Evolutionary conservation across 345 rosid species (phyloP).

Genomic region (Syzygium aqueum): DNA sequence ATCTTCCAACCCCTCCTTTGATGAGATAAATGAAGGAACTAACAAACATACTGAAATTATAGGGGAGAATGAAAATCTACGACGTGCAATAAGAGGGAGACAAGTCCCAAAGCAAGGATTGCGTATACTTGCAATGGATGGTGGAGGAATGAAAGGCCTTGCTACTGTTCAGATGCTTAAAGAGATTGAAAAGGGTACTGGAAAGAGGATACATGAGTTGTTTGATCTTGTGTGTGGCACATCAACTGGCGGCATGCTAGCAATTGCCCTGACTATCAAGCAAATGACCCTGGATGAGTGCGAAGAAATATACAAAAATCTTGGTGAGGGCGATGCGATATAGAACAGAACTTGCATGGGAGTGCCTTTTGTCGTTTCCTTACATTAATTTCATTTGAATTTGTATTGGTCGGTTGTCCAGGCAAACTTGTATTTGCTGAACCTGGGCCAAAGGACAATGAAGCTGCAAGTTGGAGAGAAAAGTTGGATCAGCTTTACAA

Average conservation of each 20-base stretch:
- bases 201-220: constrained; percentile 91
- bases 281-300: constrained; percentile 79
- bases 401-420: constrained; percentile 17
- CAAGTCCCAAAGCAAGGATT: constrained; percentile 85
- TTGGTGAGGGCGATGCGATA: constrained; percentile 42
- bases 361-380: not conserved
- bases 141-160: constrained; percentile 99
- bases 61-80: constrained; percentile 94
- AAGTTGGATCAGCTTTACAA: constrained; percentile 93
- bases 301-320: constrained; percentile 97
- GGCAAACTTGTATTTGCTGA: constrained; percentile 99
- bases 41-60: constrained; percentile 8
- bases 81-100: constrained; percentile 90
- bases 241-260: constrained; percentile 99
- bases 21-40: not conserved
- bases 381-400: not conserved
- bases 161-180: constrained; percentile 96
- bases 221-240: constrained; percentile 98
- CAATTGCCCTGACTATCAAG: constrained; percentile 92
- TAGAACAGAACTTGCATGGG: not conserved
- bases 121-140: constrained; percentile 98
- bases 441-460: constrained; percentile 88
- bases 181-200: constrained; percentile 94
- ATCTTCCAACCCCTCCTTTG: not conserved
- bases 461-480: constrained; percentile 99